phyloP scores from a whole-genome alignment of 768 basidiomycete species.

The Suillus variegatus region DNA sequence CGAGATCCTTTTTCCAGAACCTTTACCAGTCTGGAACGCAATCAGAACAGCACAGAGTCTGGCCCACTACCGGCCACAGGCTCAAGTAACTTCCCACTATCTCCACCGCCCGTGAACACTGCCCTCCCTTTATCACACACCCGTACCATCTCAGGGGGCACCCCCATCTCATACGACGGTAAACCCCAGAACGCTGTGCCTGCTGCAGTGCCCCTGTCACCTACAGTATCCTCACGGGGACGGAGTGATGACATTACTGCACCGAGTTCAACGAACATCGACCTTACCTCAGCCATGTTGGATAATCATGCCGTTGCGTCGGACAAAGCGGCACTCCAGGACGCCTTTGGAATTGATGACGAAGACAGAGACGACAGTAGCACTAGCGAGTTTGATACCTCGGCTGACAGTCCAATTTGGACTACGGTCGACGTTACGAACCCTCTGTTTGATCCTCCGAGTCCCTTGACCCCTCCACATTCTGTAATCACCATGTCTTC shows the following conservation, averaged over 20 bases:
- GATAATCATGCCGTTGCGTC: not conserved
- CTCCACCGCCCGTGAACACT: not conserved
- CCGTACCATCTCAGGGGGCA: slow-evolving; percentile 5
- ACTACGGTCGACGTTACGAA: not conserved
- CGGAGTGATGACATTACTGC: not conserved
- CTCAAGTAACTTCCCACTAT: not conserved
- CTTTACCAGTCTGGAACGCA: not conserved
- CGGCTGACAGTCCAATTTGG: not conserved
- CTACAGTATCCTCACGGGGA: not conserved
- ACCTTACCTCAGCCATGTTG: not conserved
- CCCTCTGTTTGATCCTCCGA: not conserved
- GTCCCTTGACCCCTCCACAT: not conserved
- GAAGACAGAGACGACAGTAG: slow-evolving; percentile 1
- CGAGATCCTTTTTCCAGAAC: not conserved
- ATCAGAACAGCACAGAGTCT: not conserved
- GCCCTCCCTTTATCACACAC: slow-evolving; percentile 13
- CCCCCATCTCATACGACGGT: slow-evolving; percentile 3
- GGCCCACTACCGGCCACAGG: not conserved
- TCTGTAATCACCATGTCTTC: not conserved
- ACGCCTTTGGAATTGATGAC: slow-evolving; percentile 10
- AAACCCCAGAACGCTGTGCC: slow-evolving; percentile 6
- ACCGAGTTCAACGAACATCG: not conserved
- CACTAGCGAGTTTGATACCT: not conserved
- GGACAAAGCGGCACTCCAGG: slow-evolving; percentile 5
- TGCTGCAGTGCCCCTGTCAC: slow-evolving; percentile 5